These are phyloP conservation scores for Yamadazyma kanchanaburiensis DNA, from an alignment of 1,139 yeast species.

Conservation along the genomic window DNA sequence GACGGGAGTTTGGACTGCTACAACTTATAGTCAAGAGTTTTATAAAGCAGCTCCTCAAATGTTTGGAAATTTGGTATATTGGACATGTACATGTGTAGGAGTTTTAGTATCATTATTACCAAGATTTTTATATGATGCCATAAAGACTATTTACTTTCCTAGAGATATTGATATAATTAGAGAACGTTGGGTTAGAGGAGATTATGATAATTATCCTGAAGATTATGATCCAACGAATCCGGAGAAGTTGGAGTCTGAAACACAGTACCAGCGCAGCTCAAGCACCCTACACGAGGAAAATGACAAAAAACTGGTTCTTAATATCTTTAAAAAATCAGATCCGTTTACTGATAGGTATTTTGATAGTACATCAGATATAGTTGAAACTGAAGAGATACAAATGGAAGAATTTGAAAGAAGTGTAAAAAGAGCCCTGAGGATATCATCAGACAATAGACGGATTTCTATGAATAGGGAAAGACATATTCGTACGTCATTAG, in stretches of 20 bases:
- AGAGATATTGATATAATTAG: conserved; percentile 82
- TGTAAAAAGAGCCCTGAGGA: conserved; percentile 20
- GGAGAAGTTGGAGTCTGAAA: conserved; percentile 16
- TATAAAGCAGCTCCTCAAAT: conserved; percentile 73
- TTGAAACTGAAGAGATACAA: conserved; percentile 49
- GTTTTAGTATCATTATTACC: conserved; percentile 72
- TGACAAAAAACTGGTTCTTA: conserved; percentile 21
- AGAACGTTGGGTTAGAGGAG: conserved; percentile 65
- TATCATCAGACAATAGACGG: conserved; percentile 23
- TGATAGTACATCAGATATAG: conserved; percentile 24
- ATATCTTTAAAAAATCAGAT: conserved; percentile 24
- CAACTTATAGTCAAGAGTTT: conserved; percentile 58
- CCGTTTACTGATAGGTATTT: no score
- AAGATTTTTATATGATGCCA: conserved; percentile 63
- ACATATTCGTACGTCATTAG: conserved; percentile 11
- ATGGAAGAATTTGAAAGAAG: conserved; percentile 40
- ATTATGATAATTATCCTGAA: conserved; percentile 53
- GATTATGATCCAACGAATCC: conserved; percentile 68
- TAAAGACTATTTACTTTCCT: conserved; percentile 64
- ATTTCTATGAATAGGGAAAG: conserved; percentile 8
- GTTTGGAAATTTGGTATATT: conserved; percentile 69
- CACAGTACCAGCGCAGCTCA: conserved; percentile 9
- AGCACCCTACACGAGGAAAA: conserved; percentile 11
- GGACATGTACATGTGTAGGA: conserved; percentile 83
- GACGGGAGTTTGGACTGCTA: conserved; percentile 85